Conservation (phyloP, 2,329 filamentous ascomycete species). For the Beauveria scarabaeidicola region DNA sequence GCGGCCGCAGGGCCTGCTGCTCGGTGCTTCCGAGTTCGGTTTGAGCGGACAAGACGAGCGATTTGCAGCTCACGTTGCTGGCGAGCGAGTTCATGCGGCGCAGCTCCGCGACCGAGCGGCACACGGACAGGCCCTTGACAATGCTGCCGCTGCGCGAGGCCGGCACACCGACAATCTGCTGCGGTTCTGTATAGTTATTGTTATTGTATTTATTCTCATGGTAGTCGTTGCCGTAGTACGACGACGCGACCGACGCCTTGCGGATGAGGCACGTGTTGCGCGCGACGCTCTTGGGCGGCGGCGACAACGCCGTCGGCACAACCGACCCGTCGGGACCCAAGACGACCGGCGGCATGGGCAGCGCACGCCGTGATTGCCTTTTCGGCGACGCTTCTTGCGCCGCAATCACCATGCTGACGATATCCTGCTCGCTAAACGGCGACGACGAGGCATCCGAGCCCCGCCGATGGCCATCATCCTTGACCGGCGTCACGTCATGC, state of each 20-base stretch:
- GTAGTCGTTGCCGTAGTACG: conserved; percentile 16
- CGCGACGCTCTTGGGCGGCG: conserved; percentile 15
- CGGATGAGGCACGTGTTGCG: background rate
- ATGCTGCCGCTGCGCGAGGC: background rate
- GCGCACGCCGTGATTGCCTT: conserved; percentile 14
- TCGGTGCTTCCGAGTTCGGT: too few species aligned
- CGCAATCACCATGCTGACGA: conserved; percentile 23
- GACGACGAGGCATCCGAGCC: conserved; percentile 20
- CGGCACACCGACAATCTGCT: background rate
- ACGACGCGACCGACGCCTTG: conserved; percentile 15
- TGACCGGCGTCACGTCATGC: conserved; percentile 9
- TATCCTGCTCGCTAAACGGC: conserved; percentile 26
- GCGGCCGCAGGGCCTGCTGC: conserved; percentile 21
- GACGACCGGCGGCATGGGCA: conserved; percentile 22
- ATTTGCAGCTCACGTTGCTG: conserved; percentile 35
- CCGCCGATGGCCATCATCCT: background rate
- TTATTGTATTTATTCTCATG: background rate
- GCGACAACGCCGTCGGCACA: conserved; percentile 22
- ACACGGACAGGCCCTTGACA: conserved; percentile 20
- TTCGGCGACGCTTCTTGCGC: conserved; percentile 11
- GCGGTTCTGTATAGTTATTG: background rate
- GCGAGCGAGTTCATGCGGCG: conserved; percentile 49
- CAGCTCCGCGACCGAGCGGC: conserved; percentile 42
- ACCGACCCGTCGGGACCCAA: conserved; percentile 20
- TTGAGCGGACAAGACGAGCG: conserved; percentile 25